Conservation (phyloP, 176 grass and related monocot species). For the Ampelocalamus luodianensis region DNA sequence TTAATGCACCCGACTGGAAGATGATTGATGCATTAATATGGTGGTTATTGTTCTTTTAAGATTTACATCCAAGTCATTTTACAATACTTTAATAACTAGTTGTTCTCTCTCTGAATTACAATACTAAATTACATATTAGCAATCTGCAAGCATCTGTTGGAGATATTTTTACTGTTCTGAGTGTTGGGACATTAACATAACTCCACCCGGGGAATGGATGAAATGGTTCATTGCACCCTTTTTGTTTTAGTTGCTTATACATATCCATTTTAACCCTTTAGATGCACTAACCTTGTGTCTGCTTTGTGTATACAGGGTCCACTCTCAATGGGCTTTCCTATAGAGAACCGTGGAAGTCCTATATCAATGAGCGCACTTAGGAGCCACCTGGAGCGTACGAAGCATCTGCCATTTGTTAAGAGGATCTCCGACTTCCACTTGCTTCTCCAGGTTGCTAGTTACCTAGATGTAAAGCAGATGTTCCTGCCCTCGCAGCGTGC, state of each 20-base stretch:
- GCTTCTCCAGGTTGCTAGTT: constrained; percentile 65
- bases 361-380: constrained; percentile 49
- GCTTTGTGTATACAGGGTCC: constrained; percentile 57
- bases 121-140: background rate
- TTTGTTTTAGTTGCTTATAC: background rate
- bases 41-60: background rate
- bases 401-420: constrained; percentile 79
- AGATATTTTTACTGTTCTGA: constrained; percentile 3
- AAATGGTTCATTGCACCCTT: background rate
- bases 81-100: background rate
- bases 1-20: no score
- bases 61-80: background rate
- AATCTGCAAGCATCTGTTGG: background rate
- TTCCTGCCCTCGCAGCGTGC: constrained; percentile 67
- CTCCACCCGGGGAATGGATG: background rate
- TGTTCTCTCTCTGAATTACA: background rate
- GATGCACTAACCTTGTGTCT: background rate
- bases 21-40: background rate
- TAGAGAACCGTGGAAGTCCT: constrained; percentile 70
- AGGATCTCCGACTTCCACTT: constrained; percentile 90
- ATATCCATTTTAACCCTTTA: background rate
- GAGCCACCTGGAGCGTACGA: constrained; percentile 66
- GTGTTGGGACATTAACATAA: background rate
- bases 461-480: constrained; percentile 68
- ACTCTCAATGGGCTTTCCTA: constrained; percentile 65